Base-by-base conservation (phyloP, 2,329 filamentous ascomycete genomes). In the Onygenales sp. region DNA sequence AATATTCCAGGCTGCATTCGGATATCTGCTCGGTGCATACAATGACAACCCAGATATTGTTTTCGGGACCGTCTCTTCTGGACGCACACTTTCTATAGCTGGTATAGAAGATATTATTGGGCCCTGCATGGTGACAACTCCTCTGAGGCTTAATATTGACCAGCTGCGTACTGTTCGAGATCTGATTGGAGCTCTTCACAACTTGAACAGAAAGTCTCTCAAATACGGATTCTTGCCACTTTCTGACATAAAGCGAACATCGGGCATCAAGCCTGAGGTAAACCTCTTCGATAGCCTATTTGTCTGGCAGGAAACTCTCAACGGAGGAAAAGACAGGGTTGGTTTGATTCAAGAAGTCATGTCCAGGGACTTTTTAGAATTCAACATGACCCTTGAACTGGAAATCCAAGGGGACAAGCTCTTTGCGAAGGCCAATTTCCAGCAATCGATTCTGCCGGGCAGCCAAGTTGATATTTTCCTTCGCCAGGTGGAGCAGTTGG, bases 11-110 rank as follows among this genome's bases (percentile, higher is more conserved):
- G 81, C 86, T 7, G 83, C 85, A 0, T 72, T 89, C 52, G 73
- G 78, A 1, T 81, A 85, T 64, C 66, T 94, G 0, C 79, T 91
- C 66, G 75, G 78, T 13, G 75, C 78, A 0, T 82, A 93, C 54
- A 66, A 80, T 2, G 87, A 86, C 2, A 74, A 72, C 0, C 65
- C 75, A 0, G 88, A 95, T 64, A 72, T 91, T 1, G 74, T 84
- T 0, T 79, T 95, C 41, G 91, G 91, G 0, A 85, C 83, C 1
- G 87, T 95, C 3, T 86, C 87, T 10, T 95, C 90, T 8, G 90
- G 90, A 1, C 79, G 91, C 52, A 89, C 86, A 1, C 68, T 90
- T n/a, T 80, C 87, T 0, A 66, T 95, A 2, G 64, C 76, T 3
- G 80, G 78, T 0, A 81, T 95, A 36, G 89, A 95, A 57, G 73